Evolutionary conservation across 179 eudicot species (phyloP), one percentile per base, ranked within the genome.

Genomic region (Beta corolliflora): DNA sequence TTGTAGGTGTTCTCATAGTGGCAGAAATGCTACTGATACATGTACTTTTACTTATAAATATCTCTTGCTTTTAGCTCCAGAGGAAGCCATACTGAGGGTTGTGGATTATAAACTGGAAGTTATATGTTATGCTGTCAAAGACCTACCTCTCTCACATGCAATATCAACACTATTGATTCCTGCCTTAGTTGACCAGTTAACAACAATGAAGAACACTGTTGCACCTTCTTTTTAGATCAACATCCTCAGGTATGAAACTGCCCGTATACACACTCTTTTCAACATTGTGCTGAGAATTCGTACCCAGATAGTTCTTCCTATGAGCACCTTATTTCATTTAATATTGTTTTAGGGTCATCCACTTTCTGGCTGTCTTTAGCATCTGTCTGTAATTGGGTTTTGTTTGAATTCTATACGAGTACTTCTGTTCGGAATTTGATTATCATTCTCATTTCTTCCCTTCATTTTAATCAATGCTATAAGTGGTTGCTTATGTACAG

Each of bases 41-140:
- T 29, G 58, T 48, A 36, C 52, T 69, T 81, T 4, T 73, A 25
- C 71, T 73, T 46, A 59, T 25, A 46, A 68, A 41, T 64, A 53
- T 70, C 36, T 73, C 74, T 48, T 83, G 46, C 66, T 73, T 78
- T 78, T 80, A 70, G 99, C 93, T 84, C 71, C 79, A 46, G 93
- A 89, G 82, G 92, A 87, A 73, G 82, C 90, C 82, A 87, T 80
- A 77, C 85, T 94, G 81, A 79, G 83, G 90, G 88, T 89, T 82
- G 92, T 92, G 75, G 86, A 86, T 77, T 92, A 85, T 76, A 91
- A 89, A 79, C 84, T 96, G 80, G 93, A 91, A 71, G 94, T 96
- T 83, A 80, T 96, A 66, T 91, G 96, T 82, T 96, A 91, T 88
- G 94, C 91, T 5, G 88, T 89, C 65, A 96, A 93, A 90, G 86